These are phyloP conservation scores for Diplogelasinospora grovesii DNA, from an alignment of 495 filamentous ascomycete species.

Conservation along the genomic window DNA sequence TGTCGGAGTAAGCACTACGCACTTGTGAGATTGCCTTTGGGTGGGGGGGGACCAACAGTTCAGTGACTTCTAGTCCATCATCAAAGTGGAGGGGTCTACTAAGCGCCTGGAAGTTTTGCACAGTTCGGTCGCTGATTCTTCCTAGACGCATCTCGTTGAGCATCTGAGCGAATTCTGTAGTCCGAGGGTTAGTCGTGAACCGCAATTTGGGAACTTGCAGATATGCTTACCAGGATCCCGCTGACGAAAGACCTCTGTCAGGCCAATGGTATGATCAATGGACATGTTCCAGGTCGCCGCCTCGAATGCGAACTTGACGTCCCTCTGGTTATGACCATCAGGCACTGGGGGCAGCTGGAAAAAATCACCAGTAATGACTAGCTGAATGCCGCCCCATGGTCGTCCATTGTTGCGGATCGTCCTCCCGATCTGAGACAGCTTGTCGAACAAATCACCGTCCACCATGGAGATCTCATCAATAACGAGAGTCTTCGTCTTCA, in stretches of 20 bases:
- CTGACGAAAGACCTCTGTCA: conserved; percentile 95
- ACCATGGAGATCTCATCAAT: conserved; percentile 99
- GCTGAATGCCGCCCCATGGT: conserved; percentile 92
- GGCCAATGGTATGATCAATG: conserved; percentile 89
- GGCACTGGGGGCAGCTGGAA: conserved; percentile 95
- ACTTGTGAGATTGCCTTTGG: background rate
- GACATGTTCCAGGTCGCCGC: conserved; percentile 85
- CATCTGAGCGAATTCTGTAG: conserved; percentile 77
- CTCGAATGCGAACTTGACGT: conserved; percentile 85
- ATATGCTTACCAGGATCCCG: conserved; percentile 66
- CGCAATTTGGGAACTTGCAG: conserved; percentile 5
- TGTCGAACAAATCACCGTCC: conserved; percentile 94
- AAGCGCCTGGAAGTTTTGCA: conserved; percentile 63
- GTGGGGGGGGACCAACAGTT: conserved; percentile 60
- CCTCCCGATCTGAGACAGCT: conserved; percentile 84
- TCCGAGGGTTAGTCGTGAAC: too few relatives aligned
- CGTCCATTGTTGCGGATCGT: conserved; percentile 75
- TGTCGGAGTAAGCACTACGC: background rate
- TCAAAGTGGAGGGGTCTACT: conserved; percentile 61
- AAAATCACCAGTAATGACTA: conserved; percentile 94
- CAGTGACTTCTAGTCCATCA: conserved; percentile 80
- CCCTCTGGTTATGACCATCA: conserved; percentile 50
- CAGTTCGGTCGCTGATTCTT: conserved; percentile 60
- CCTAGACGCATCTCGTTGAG: conserved; percentile 96
- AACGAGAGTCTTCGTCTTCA: conserved; percentile 76